Evolutionary conservation across 2,329 filamentous ascomycete species (phyloP).

Genomic region (Aphanoascus verrucosus): DNA sequence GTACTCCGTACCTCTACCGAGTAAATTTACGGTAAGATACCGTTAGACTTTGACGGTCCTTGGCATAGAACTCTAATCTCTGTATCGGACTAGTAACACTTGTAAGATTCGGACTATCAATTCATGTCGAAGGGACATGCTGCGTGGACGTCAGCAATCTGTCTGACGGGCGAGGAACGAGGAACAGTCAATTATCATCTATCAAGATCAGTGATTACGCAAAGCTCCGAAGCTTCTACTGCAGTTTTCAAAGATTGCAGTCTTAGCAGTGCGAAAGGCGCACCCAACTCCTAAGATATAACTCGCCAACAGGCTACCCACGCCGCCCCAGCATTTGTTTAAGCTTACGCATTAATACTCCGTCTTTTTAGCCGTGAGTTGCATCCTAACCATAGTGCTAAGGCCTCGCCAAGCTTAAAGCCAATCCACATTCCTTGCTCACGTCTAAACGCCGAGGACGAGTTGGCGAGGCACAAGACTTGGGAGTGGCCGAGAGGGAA

Average conservation of each 20-base stretch:
- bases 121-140: too few species aligned
- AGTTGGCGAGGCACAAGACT: background rate
- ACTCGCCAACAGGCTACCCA: background rate
- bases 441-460: slow-evolving; percentile 2
- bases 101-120: background rate
- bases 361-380: background rate
- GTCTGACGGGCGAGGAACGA: background rate
- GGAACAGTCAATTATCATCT: too few species aligned
- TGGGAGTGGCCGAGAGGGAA: background rate
- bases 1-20: slow-evolving; percentile 4
- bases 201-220: too few species aligned
- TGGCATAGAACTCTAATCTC: slow-evolving; percentile 3
- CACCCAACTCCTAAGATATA: background rate
- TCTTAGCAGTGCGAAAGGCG: too few species aligned
- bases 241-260: too few species aligned
- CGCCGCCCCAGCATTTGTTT: background rate
- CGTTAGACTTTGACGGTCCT: background rate
- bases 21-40: slow-evolving; percentile 6
- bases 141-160: too few species aligned
- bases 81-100: slow-evolving; percentile 3
- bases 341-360: background rate
- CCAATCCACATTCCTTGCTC: background rate
- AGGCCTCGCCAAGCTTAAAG: slow-evolving; percentile 8
- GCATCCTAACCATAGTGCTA: background rate
- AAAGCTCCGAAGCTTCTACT: too few species aligned